phyloP scores from a whole-genome alignment of 176 grass and related monocot genomes.

The Lolium rigidum region DNA sequence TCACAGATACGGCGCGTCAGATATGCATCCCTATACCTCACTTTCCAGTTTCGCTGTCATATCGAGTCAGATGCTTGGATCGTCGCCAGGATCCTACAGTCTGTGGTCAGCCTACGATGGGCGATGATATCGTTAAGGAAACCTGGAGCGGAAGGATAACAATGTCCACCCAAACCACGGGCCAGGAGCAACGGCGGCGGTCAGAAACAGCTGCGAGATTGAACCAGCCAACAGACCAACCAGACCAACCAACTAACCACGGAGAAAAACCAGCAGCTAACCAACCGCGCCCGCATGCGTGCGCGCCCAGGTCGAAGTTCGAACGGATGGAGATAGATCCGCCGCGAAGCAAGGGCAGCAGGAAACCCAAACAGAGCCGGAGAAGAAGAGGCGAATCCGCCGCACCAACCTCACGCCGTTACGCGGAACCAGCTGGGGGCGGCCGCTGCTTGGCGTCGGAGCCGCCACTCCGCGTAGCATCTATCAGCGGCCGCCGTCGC shows the following conservation, averaged over 20 bases:
- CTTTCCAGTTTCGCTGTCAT: background rate
- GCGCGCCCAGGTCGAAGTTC: background rate
- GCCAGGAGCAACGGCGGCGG: background rate
- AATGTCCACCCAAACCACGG: background rate
- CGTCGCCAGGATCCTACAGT: background rate
- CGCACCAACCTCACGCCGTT: constrained; percentile 38
- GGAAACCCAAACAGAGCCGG: background rate
- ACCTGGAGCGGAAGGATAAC: background rate
- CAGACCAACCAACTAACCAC: background rate
- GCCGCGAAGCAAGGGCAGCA: background rate
- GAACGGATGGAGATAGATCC: constrained; percentile 7
- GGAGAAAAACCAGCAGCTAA: background rate
- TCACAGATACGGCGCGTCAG: too few relatives aligned
- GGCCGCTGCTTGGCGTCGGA: background rate
- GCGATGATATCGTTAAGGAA: background rate
- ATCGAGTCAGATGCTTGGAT: background rate
- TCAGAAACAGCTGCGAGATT: background rate
- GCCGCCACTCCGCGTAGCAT: background rate
- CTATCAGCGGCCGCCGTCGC: background rate
- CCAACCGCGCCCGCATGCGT: background rate
- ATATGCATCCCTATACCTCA: too few relatives aligned
- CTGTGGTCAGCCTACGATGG: background rate
- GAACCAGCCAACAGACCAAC: constrained; percentile 2
- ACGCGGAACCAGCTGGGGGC: too few relatives aligned
- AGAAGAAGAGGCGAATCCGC: background rate